A percentile compares a stretch with the other conserved stretches of the same genome.
phyloP scores from a whole-genome alignment of 129 eudicot genomes.

The Flaveria ramosissima region DNA sequence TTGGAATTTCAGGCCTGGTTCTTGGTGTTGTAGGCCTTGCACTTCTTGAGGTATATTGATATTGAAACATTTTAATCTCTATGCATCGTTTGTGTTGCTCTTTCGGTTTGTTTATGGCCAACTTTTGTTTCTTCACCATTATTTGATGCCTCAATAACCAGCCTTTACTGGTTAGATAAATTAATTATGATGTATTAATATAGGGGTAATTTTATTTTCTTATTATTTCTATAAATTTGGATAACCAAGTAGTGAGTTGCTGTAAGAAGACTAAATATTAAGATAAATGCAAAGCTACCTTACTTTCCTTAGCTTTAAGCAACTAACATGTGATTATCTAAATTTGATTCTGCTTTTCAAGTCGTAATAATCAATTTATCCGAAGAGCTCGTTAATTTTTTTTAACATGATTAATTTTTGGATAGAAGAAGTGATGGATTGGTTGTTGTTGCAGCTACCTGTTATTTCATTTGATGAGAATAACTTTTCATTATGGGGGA shows the following conservation, averaged over 20 bases:
- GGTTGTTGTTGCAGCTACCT: constrained; percentile 62
- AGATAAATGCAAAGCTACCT: constrained; percentile 12
- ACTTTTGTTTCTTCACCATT: constrained; percentile 3
- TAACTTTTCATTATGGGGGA: constrained; percentile 90
- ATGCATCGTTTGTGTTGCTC: neutral
- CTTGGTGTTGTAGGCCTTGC: constrained; percentile 91
- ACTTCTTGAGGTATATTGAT: constrained; percentile 82
- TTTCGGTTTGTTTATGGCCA: neutral
- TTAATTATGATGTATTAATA: neutral
- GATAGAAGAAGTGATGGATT: constrained; percentile 7
- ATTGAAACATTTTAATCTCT: constrained; percentile 16
- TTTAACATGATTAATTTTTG: neutral
- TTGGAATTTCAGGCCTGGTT: constrained; percentile 87
- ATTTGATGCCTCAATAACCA: neutral
- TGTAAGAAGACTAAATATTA: neutral
- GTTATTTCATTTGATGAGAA: constrained; percentile 55
- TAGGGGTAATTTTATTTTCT: neutral
- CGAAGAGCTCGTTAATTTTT: neutral
- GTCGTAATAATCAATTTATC: neutral
- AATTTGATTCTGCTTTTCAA: neutral
- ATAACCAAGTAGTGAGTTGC: neutral
- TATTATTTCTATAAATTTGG: neutral
- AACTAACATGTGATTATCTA: constrained; percentile 2
- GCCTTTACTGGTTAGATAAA: neutral
- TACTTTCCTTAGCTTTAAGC: neutral